Evolutionary conservation across 352 stramenopile genomes (phyloP), one percentile per base, ranked within the genome.

Genomic region (Phytophthora macrochlamydospora): DNA sequence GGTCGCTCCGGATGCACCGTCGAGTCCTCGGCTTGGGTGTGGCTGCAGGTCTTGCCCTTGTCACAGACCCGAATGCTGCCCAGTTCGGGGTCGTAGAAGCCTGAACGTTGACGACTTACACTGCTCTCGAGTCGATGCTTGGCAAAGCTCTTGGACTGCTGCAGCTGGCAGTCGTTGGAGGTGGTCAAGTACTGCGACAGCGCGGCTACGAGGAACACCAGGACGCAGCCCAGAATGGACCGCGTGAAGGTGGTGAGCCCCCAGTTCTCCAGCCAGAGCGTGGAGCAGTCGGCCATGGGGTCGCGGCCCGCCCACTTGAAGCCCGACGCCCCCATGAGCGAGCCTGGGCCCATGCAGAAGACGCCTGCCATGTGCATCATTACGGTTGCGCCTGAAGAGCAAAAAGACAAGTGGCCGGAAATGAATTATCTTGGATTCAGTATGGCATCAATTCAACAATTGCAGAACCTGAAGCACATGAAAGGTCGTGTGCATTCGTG

Each of bases 311-410:
- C 57, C 71, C 83, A 83, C 40, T 81, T 75, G 56, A 93, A 72
- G 3, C 84, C 84, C 30, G 69, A 62, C 50, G 73, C 78, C 59
- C 84, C 84, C 84, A 92, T 92, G 45, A 66, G 70, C 52, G 87
- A 85, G 57, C 82, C 84, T 13, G 73, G 75, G 35, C 80, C 84
- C 51, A 87, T 71, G 66, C 84, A 92, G 62, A 92, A 90, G 48
- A 38, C 45, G 32, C 14, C 46, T 31, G 52, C 13, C 55, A 57
- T 67, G 12, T 9, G 56, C n/a, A 42, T 58, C 35, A 11, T 40
- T 0, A 40, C 6, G 6, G 35, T 40, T 40, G 35, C 9, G 35
- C 9, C 35, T 40, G 35, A 11, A 40, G 35, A 40, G 35, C 35
- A 11, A 40, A 40, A 40, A 11, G 35, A 40, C 35, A 40, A 40